Conservation (phyloP, 2,329 filamentous ascomycete genomes). For the Mollisiaceae sp. region DNA sequence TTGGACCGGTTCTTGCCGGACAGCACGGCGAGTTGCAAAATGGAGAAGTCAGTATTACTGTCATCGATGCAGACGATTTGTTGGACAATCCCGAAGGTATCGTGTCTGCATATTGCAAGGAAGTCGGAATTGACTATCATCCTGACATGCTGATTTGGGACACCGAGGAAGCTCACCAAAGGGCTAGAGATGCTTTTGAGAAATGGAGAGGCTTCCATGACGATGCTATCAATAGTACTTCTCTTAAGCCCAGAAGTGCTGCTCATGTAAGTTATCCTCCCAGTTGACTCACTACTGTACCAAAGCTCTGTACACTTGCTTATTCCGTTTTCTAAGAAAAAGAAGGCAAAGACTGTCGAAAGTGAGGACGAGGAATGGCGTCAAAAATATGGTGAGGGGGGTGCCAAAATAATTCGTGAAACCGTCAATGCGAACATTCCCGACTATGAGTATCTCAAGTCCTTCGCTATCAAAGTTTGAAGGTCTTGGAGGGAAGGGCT, state of each 20-base stretch:
- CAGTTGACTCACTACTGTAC: background rate
- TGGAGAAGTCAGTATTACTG: constrained; percentile 69
- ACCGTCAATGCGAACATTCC: constrained; percentile 74
- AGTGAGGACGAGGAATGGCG: constrained; percentile 74
- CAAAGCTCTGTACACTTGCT: constrained; percentile 18
- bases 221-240: constrained; percentile 84
- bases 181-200: constrained; percentile 79
- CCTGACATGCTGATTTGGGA: constrained; percentile 86
- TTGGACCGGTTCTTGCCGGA: constrained; percentile 71
- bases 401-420: constrained; percentile 69
- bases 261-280: constrained; percentile 56
- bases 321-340: constrained; percentile 39
- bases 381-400: constrained; percentile 75
- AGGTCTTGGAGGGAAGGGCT: background rate
- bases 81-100: constrained; percentile 81
- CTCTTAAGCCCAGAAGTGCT: constrained; percentile 71
- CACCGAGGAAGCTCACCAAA: constrained; percentile 70
- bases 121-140: constrained; percentile 77
- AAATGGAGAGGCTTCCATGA: constrained; percentile 99
- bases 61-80: constrained; percentile 93
- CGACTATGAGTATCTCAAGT: constrained; percentile 83
- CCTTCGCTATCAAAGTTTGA: constrained; percentile 70
- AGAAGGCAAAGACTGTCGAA: constrained; percentile 69
- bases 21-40: constrained; percentile 35
- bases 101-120: constrained; percentile 80